Percentiles rank a stretch among this genome's conserved stretches.
These are phyloP conservation scores for Macadamia integrifolia DNA, from an alignment of 164 flowering plant species.

Conservation along the genomic window DNA sequence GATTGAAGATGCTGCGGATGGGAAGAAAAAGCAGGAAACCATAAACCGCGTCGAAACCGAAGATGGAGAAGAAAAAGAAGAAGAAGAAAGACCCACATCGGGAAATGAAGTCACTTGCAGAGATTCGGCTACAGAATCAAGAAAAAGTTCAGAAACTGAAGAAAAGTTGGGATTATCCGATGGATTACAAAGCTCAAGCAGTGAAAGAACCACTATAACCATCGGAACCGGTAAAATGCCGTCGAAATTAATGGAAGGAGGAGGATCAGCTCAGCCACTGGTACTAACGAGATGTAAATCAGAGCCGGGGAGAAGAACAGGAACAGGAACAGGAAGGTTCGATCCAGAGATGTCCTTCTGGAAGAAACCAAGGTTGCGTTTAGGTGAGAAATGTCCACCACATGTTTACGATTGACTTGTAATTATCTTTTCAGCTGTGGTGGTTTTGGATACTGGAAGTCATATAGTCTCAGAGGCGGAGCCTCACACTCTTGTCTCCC, in stretches of 20 bases:
- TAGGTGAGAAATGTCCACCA: slow-evolving; percentile 10
- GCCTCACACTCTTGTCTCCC: no score
- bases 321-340: slow-evolving; percentile 9
- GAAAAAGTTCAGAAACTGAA: slow-evolving; percentile 19
- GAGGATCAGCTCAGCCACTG: slow-evolving; percentile 10
- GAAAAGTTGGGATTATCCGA: slow-evolving; percentile 12
- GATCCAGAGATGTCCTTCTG: slow-evolving; percentile 18
- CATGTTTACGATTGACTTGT: slow-evolving; percentile 12
- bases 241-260: not conserved
- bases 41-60: not conserved
- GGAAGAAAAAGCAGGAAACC: slow-evolving; percentile 10
- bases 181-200: slow-evolving; percentile 9
- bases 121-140: slow-evolving; percentile 24
- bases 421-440: not conserved
- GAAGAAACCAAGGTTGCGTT: slow-evolving; percentile 31
- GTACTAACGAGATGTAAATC: slow-evolving; percentile 43
- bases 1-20: slow-evolving; percentile 9
- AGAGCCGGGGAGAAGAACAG: slow-evolving; percentile 46
- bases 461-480: not conserved
- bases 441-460: not conserved
- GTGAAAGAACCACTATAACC: not conserved
- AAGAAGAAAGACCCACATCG: slow-evolving; percentile 11
- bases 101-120: slow-evolving; percentile 13
- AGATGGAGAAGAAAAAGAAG: slow-evolving; percentile 6
- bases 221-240: not conserved